phyloP scores from a whole-genome alignment of 169 alveolate genomes.

The Sarcocystis neurona region DNA sequence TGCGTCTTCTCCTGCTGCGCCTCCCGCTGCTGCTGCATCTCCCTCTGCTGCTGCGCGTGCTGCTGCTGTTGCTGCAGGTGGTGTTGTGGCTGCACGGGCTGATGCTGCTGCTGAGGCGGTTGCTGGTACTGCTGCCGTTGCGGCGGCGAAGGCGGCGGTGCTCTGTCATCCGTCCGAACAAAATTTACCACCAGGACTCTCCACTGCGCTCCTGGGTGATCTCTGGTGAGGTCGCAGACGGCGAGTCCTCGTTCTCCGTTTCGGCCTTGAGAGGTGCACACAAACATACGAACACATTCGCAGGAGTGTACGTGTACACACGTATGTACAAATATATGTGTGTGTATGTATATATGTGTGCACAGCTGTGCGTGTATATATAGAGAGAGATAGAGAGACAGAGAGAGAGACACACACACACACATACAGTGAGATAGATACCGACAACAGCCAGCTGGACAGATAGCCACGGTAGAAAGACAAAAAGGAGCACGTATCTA shows the following conservation, averaged over 20 bases:
- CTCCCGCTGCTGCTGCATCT: neutral
- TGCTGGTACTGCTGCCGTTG: neutral
- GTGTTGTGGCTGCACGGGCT: neutral
- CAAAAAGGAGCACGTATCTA: too few species aligned
- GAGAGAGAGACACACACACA: neutral
- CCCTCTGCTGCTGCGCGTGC: neutral
- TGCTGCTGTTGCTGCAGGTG: neutral
- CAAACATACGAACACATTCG: too few species aligned
- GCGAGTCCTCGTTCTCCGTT: conserved; percentile 26
- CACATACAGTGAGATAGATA: neutral
- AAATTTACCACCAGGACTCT: conserved; percentile 3
- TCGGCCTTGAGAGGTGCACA: neutral
- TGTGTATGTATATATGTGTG: too few species aligned
- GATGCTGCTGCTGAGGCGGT: neutral
- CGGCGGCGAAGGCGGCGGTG: neutral
- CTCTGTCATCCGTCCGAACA: neutral
- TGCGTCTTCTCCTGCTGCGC: too few species aligned
- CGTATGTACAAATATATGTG: neutral
- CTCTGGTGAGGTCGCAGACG: conserved; percentile 34
- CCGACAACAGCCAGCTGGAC: neutral
- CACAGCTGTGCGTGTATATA: neutral
- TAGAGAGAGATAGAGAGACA: neutral
- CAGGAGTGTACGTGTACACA: neutral
- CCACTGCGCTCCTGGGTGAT: neutral
- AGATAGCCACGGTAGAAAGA: neutral